phyloP scores from a whole-genome alignment of 441 rosid genomes.

The Francoa sonchifolia region DNA sequence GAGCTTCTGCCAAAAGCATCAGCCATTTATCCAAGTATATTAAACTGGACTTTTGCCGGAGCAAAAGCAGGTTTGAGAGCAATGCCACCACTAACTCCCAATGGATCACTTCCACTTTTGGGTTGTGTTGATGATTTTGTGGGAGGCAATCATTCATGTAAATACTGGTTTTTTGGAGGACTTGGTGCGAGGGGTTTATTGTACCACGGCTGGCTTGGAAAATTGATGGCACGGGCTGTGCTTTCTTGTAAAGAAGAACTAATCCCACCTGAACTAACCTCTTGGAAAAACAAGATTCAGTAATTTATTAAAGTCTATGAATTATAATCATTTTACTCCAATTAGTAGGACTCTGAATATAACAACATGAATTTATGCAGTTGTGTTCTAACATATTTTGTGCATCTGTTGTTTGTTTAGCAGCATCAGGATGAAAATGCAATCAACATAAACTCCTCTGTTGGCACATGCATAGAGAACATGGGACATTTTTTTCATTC shows the following conservation, averaged over 20 bases:
- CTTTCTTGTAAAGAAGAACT: slow-evolving; percentile 41
- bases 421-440: no score
- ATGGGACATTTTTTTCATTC: no score
- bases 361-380: no score
- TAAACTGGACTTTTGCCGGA: slow-evolving; percentile 46
- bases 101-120: slow-evolving; percentile 77
- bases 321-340: no score
- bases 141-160: slow-evolving; percentile 24
- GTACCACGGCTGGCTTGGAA: slow-evolving; percentile 76
- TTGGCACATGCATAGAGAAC: no score
- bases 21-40: slow-evolving; percentile 49
- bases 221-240: slow-evolving; percentile 57
- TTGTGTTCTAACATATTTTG: no score
- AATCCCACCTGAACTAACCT: slow-evolving; percentile 53
- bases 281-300: slow-evolving; percentile 64
- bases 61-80: slow-evolving; percentile 86
- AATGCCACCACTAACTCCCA: slow-evolving; percentile 69
- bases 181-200: slow-evolving; percentile 82
- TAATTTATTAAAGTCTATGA: no score
- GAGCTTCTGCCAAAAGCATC: slow-evolving; percentile 75
- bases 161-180: slow-evolving; percentile 75
- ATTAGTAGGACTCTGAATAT: no score
- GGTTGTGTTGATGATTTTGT: slow-evolving; percentile 52
- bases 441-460: no score
- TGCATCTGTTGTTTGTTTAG: no score